These are phyloP conservation scores for Typha latifolia DNA, from an alignment of 176 grass and related monocot genomes.

Conservation along the genomic window DNA sequence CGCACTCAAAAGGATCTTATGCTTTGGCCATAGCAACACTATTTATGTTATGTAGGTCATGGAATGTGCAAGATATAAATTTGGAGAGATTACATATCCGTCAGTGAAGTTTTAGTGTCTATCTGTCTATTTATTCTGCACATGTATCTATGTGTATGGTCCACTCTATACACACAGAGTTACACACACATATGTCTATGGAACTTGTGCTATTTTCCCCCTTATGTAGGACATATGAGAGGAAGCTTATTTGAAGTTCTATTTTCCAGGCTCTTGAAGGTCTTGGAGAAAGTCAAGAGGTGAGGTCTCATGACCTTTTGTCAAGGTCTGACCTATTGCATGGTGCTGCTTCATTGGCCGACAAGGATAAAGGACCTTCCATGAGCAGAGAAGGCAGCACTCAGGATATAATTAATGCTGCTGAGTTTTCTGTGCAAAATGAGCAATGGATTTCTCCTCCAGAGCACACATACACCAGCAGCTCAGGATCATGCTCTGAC, in stretches of 20 bases:
- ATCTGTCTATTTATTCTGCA: too few relatives aligned
- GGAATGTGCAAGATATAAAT: too few relatives aligned
- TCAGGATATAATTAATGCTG: conserved; percentile 31
- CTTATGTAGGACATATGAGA: neutral
- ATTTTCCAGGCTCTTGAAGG: conserved; percentile 78
- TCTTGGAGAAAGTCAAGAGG: conserved; percentile 69
- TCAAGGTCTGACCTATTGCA: conserved; percentile 59
- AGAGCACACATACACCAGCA: conserved; percentile 69
- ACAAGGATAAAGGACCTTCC: conserved; percentile 38
- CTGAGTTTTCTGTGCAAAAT: conserved; percentile 47
- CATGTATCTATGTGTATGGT: too few relatives aligned
- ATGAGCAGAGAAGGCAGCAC: conserved; percentile 30
- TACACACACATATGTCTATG: too few relatives aligned
- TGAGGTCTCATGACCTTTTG: conserved; percentile 64
- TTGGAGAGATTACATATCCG: too few relatives aligned
- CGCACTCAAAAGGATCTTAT: neutral
- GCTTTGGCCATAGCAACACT: neutral
- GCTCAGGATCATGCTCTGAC: conserved; percentile 36
- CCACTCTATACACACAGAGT: too few relatives aligned
- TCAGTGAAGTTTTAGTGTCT: too few relatives aligned
- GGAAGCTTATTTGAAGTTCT: conserved; percentile 2
- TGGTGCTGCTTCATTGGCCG: conserved; percentile 39
- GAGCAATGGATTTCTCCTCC: conserved; percentile 90
- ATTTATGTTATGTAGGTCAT: too few relatives aligned
- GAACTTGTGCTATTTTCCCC: too few relatives aligned